These are phyloP conservation scores for Lobosporangium transversale DNA, from an alignment of 192 early-diverging fungal genomes.

Conservation along the genomic window DNA sequence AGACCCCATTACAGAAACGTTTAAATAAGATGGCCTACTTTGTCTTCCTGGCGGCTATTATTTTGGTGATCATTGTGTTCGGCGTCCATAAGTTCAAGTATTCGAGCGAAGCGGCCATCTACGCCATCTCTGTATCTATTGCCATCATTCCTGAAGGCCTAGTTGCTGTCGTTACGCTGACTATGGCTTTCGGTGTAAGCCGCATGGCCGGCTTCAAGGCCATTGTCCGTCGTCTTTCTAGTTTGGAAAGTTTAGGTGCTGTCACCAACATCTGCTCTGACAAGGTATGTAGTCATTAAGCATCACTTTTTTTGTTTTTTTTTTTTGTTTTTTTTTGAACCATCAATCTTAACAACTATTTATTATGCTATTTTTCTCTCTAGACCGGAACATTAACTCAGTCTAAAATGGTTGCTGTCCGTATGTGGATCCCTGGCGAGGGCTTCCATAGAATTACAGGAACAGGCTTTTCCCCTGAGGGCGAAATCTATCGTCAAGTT, in stretches of 20 bases:
- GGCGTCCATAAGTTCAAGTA: constrained; percentile 72
- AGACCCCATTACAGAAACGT: constrained; percentile 73
- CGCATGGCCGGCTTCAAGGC: constrained; percentile 88
- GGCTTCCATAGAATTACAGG: constrained; percentile 76
- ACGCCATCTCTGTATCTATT: constrained; percentile 89
- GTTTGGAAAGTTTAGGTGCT: constrained; percentile 90
- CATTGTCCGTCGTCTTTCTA: constrained; percentile 88
- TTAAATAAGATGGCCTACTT: constrained; percentile 82
- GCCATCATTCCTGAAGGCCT: constrained; percentile 95
- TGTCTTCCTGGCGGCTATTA: constrained; percentile 77
- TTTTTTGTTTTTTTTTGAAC: too few species aligned
- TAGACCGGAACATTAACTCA: constrained; percentile 91
- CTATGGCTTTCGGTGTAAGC: constrained; percentile 91
- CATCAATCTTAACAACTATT: too few species aligned
- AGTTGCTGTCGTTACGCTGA: constrained; percentile 91
- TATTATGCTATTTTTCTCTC: too few species aligned
- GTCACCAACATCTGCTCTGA: constrained; percentile 97
- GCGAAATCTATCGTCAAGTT: constrained; percentile 53
- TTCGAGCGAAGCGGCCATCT: constrained; percentile 67
- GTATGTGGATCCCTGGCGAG: constrained; percentile 83
- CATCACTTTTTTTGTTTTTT: too few species aligned
- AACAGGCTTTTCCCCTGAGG: constrained; percentile 68
- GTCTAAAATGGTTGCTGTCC: constrained; percentile 90
- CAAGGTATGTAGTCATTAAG: constrained; percentile 70
- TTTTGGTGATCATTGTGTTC: constrained; percentile 88